phyloP scores from a whole-genome alignment of 2,329 filamentous ascomycete species.

The Hypoxylon rubiginosum region DNA sequence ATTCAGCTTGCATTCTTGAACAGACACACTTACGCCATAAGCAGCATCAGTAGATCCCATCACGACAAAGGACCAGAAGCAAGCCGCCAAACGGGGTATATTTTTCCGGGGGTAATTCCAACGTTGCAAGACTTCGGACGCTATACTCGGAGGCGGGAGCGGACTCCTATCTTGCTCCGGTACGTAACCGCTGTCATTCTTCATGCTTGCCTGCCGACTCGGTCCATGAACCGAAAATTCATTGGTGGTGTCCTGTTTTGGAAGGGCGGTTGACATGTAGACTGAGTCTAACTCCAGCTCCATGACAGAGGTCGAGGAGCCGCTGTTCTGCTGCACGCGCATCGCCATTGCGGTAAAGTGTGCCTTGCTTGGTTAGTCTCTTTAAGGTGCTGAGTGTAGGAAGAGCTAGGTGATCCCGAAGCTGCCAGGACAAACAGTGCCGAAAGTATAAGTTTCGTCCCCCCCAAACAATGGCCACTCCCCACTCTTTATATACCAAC shows the following conservation, averaged over 20 bases:
- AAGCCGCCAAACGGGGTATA: slow-evolving; percentile 62
- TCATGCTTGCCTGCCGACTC: slow-evolving; percentile 10
- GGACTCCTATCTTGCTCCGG: slow-evolving; percentile 24
- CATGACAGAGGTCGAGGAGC: slow-evolving; percentile 42
- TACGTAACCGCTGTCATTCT: neutral
- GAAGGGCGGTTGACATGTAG: slow-evolving; percentile 23
- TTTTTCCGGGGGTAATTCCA: slow-evolving; percentile 66
- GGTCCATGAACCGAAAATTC: neutral
- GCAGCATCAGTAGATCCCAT: slow-evolving; percentile 71
- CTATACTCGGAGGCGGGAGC: slow-evolving; percentile 42
- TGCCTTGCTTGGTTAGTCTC: neutral
- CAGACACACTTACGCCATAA: slow-evolving; percentile 63
- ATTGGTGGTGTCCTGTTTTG: slow-evolving; percentile 7
- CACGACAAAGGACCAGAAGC: slow-evolving; percentile 70
- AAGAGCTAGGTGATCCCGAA: slow-evolving; percentile 5
- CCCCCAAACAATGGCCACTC: neutral
- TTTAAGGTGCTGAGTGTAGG: neutral
- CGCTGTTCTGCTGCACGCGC: slow-evolving; percentile 31
- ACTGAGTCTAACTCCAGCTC: slow-evolving; percentile 41
- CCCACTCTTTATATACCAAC: slow-evolving; percentile 5
- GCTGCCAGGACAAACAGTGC: neutral
- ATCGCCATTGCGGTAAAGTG: slow-evolving; percentile 12
- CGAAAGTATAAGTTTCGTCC: neutral
- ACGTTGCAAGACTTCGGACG: slow-evolving; percentile 53
- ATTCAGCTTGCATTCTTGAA: neutral